phyloP scores from a whole-genome alignment of 768 basidiomycete species.

The Zangia roseola region DNA sequence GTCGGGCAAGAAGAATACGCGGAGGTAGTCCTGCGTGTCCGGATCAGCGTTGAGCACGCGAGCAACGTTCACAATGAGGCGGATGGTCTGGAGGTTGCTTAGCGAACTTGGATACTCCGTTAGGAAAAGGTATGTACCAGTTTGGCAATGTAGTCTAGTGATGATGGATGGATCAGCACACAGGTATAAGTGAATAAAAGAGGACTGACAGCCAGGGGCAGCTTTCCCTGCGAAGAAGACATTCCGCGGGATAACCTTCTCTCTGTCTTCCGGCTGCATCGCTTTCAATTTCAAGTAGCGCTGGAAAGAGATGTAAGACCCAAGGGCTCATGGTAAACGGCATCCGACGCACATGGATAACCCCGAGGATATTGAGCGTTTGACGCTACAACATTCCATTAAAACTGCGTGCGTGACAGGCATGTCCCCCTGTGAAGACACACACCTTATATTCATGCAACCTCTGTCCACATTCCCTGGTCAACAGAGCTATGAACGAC shows the following conservation, averaged over 20 bases:
- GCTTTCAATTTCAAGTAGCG: slow-evolving; percentile 80
- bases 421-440: not conserved
- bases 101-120: not conserved
- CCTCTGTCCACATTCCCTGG: slow-evolving; percentile 45
- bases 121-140: slow-evolving; percentile 43
- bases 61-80: slow-evolving; percentile 90
- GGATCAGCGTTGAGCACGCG: slow-evolving; percentile 68
- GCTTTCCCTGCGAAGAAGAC: slow-evolving; percentile 99
- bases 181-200: not conserved
- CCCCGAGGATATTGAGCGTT: slow-evolving; percentile 89
- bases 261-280: slow-evolving; percentile 74
- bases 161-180: slow-evolving; percentile 4
- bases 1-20: slow-evolving; percentile 94
- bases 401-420: not conserved
- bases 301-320: slow-evolving; percentile 36
- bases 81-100: slow-evolving; percentile 62
- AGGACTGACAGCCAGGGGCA: slow-evolving; percentile 78
- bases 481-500: not conserved
- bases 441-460: slow-evolving; percentile 89
- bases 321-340: not conserved
- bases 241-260: slow-evolving; percentile 80
- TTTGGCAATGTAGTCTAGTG: slow-evolving; percentile 85
- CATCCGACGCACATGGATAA: slow-evolving; percentile 64
- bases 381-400: slow-evolving; percentile 59
- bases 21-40: slow-evolving; percentile 83